phyloP scores from a whole-genome alignment of 257 asterid species.

The Scutellaria galericulata region DNA sequence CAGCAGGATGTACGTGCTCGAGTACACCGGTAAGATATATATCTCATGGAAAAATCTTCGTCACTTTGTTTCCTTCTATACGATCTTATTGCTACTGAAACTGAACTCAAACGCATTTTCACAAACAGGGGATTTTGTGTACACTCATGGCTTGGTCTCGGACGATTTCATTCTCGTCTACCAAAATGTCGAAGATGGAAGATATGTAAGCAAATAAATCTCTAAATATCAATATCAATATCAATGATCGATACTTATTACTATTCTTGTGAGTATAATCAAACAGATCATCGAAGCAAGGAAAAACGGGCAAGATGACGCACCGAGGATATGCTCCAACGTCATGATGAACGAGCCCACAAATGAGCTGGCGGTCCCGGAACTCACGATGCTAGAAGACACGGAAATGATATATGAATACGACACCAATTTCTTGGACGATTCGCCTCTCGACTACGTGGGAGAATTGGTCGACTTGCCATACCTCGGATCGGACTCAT shows the following conservation, averaged over 20 bases:
- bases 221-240: not conserved
- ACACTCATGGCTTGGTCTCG: conserved; percentile 43
- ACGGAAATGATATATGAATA: conserved; percentile 38
- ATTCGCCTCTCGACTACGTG: conserved; percentile 51
- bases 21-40: conserved; percentile 50
- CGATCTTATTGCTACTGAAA: not conserved
- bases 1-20: conserved; percentile 67
- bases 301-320: conserved; percentile 36
- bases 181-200: conserved; percentile 50
- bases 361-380: conserved; percentile 26
- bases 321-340: conserved; percentile 21
- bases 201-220: conserved; percentile 45
- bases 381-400: conserved; percentile 17
- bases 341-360: conserved; percentile 22
- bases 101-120: not conserved
- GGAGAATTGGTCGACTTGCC: conserved; percentile 49
- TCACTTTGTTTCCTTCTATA: not conserved
- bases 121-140: conserved; percentile 50
- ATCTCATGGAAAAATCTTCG: not conserved
- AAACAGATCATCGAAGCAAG: conserved; percentile 54
- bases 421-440: conserved; percentile 43
- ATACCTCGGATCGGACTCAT: conserved; percentile 28
- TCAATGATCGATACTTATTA: not conserved
- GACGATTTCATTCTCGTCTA: conserved; percentile 58
- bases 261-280: not conserved